Evolutionary conservation across 768 basidiomycete genomes (phyloP).

Genomic region (Mycena kentingensis): DNA sequence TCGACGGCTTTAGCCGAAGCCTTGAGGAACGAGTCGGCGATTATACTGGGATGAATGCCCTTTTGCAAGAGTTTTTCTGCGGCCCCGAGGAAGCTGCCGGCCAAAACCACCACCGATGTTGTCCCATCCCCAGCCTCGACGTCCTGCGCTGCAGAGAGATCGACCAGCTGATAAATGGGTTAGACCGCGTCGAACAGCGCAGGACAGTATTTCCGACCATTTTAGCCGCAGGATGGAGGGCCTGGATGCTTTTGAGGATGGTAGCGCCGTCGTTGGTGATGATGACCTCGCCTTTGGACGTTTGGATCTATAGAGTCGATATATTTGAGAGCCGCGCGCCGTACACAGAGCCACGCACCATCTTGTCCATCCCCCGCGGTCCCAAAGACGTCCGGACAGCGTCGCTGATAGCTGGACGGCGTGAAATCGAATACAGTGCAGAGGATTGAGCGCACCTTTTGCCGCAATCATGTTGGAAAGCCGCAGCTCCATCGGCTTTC

Average conservation of each 20-base stretch:
- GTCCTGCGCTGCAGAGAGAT: constrained; percentile 97
- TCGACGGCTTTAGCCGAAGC: constrained; percentile 94
- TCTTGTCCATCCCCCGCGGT: constrained; percentile 99
- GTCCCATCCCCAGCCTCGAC: constrained; percentile 99
- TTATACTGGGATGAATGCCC: constrained; percentile 96
- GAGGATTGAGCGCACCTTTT: constrained; percentile 61
- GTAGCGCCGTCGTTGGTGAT: constrained; percentile 99
- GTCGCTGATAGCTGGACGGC: constrained; percentile 83
- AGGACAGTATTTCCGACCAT: constrained; percentile 67
- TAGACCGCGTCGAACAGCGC: constrained; percentile 3
- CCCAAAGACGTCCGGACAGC: constrained; percentile 96
- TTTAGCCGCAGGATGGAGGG: constrained; percentile 95
- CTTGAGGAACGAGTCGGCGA: constrained; percentile 92
- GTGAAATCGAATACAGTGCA: constrained; percentile 14
- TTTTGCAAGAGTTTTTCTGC: constrained; percentile 97
- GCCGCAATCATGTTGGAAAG: constrained; percentile 97
- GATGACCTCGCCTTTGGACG: constrained; percentile 92
- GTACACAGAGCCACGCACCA: constrained; percentile 55
- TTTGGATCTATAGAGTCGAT: constrained; percentile 74
- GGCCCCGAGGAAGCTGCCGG: constrained; percentile 88
- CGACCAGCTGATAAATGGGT: constrained; percentile 71
- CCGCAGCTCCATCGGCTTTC: constrained; percentile 97
- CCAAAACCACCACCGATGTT: constrained; percentile 95
- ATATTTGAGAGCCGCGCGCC: constrained; percentile 3
- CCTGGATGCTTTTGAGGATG: constrained; percentile 93